Evolutionary conservation across 768 basidiomycete species (phyloP).

Genomic region (Scleroderma bovista): DNA sequence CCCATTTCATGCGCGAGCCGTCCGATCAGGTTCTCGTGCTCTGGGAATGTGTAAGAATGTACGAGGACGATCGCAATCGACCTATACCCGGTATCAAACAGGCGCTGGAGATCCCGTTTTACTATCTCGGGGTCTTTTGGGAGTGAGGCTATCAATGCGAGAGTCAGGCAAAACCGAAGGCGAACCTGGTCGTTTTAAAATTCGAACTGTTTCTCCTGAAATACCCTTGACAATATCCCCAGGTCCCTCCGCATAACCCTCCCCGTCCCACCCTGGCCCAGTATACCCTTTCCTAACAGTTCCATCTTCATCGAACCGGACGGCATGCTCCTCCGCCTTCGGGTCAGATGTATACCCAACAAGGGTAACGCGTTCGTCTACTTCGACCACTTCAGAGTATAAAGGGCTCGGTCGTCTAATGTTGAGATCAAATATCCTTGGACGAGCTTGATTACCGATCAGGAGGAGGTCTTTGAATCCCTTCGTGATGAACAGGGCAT

Average conservation of each 20-base stretch:
- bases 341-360: slow-evolving; percentile 94
- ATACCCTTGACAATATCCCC: slow-evolving; percentile 77
- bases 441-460: slow-evolving; percentile 93
- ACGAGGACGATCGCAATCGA: slow-evolving; percentile 86
- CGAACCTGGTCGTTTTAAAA: slow-evolving; percentile 68
- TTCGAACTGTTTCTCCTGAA: slow-evolving; percentile 85
- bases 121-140: slow-evolving; percentile 47
- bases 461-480: slow-evolving; percentile 89
- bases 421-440: slow-evolving; percentile 91
- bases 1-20: slow-evolving; percentile 71
- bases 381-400: slow-evolving; percentile 59
- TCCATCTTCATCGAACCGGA: slow-evolving; percentile 72
- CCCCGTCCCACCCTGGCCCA: slow-evolving; percentile 73
- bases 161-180: slow-evolving; percentile 1
- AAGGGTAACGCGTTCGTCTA: slow-evolving; percentile 91
- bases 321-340: slow-evolving; percentile 63
- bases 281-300: slow-evolving; percentile 61
- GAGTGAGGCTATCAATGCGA: not conserved
- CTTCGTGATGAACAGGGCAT: slow-evolving; percentile 85
- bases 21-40: slow-evolving; percentile 76
- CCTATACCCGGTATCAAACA: slow-evolving; percentile 80
- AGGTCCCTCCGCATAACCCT: slow-evolving; percentile 67
- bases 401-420: slow-evolving; percentile 74
- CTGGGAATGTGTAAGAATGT: slow-evolving; percentile 89
- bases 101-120: slow-evolving; percentile 54